Evolutionary conservation across 257 asterid species (phyloP), one percentile per base, ranked within the genome.

Genomic region (Verbena officinalis): DNA sequence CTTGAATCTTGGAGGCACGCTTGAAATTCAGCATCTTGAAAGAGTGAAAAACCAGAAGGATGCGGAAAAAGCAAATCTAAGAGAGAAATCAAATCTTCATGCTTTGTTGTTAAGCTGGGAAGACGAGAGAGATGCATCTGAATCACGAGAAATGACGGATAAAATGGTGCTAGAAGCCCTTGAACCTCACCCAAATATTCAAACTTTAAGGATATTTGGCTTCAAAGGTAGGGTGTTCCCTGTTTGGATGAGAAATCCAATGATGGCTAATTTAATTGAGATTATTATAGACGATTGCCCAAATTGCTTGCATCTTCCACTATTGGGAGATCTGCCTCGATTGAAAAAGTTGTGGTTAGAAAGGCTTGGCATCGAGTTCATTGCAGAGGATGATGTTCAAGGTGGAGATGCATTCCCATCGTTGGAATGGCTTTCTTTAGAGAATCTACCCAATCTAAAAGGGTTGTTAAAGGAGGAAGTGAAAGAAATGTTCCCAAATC

Each of bases 21-120:
- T 78, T 13, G 4, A 24, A 16, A 48, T 78, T 48, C 12, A 3
- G 9, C 45, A 53, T 48, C 50, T 71, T 16, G 78, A 74, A 64
- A 60, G 69, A 43, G 80, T 70, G 39, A 49, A 20, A 24, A 55
- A 56, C 33, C 21, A 16, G 12, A 5, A 38, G 22, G 74, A 66
- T 60, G 74, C 80, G 20, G 61, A 69, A 63, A 72, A 60, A 69
- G 74, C 73, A 30, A 70, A 62, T 44, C 24, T 74, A 13, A n/a
- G 0, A 13, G 50, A 13, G 30, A 75, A 78, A 63, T 14, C 17
- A 43, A 67, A 73, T 31, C 74, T 78, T 19, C 65, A 50, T 3
- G 4, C 13, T 0, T 61, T 36, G 40, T 4, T 36, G 1, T 36
- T 36, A 36, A 36, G 7, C 3, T 36, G 40, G 40, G 40, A 9